Base-by-base conservation (phyloP, 2,329 filamentous ascomycete genomes). In the Pyrenophora teres region DNA sequence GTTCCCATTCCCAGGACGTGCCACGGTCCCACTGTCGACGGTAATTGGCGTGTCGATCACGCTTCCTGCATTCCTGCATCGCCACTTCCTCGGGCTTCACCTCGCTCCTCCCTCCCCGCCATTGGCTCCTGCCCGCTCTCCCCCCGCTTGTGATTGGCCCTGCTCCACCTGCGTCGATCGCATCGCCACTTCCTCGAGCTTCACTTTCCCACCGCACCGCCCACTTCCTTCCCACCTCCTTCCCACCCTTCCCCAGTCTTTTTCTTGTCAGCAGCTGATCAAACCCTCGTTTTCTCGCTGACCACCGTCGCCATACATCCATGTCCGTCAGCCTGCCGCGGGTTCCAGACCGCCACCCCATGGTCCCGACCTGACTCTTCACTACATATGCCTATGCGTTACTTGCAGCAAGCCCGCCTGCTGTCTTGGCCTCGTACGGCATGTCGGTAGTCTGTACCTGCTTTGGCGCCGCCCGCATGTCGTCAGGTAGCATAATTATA, bases 381-480 rank as follows among this genome's bases (percentile, higher is more conserved):
- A 30, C 40, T 21, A 39, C 15, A 15, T 15, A 15, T 15, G 15
- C 15, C 15, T 15, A 15, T 15, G 23, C 31, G 16, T 33, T 36
- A 25, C 39, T 36, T 10, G 23, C 40, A 48, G 19, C 45, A 30
- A 41, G 39, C 18, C 32, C 33, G 36, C 35, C 47, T 36, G 39
- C 23, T 21, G 18, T 16, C 35, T 39, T 40, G 46, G 40, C 40
- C 33, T 41, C 23, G 35, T 33, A 31, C 47, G 21, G 27, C 27
- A 45, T 44, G 42, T 40, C 48, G 48, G 48, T 32, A 44, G 5
- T 46, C 46, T 21, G 41, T 38, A 49, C 48, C 48, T 46, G 37
- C 42, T 30, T 51, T 35, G 27, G 13, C 35, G 44, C 25, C 18
- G 23, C 31, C 35, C 15, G 35, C 19, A 38, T 32, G 25, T 38